Base-by-base conservation (phyloP, 2,329 filamentous ascomycete genomes). In the Fusarium sp. region DNA sequence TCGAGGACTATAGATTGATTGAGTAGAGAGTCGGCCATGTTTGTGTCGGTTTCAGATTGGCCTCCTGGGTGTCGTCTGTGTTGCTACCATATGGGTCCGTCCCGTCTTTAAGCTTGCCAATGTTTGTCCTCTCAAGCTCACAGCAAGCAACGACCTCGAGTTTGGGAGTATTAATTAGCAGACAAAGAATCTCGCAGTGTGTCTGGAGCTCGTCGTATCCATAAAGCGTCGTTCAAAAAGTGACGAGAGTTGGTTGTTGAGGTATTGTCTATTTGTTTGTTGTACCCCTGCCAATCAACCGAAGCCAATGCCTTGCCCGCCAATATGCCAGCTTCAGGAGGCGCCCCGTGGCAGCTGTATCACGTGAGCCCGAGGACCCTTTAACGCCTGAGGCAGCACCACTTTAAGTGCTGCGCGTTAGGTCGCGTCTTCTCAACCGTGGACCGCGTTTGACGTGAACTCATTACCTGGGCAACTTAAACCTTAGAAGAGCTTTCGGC, bases 1-100 rank as follows among this genome's bases (percentile, higher is more conserved):
- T 99, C 96, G 77, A 99, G 92, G 78, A 99, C 96, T 81, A 99
- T 97, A 63, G 96, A 94, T 73, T 94, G 94, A 86, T 99, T 99
- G 86, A 98, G 96, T 57, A 98, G 89, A 59, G 84, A 84, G 70
- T 89, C 87, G 66, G 86, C 81, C 86, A 89, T 89, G 53, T 33
- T 75, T 47, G 57, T 56, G 28, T 58, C 26, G 42, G 35, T 54
- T 28, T 63, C 48, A 24, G 38, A 24, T 43, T 54, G 50, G 42
- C 35, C 49, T 49, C 47, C 47, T 55, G 48, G 21, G 35, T 47
- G 48, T 62, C 42, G 70, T 39, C 18, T 56, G 48, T 55, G 52
- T 54, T 31, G 59, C 53, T 59, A 57, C 65, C 39, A 65, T 59
- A 59, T 49, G 31, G 52, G 58, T 63, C 52, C 66, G 58, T 63